These are phyloP conservation scores for Trametes versicolor DNA, from an alignment of 1,284 basidiomycete species.

Conservation along the genomic window DNA sequence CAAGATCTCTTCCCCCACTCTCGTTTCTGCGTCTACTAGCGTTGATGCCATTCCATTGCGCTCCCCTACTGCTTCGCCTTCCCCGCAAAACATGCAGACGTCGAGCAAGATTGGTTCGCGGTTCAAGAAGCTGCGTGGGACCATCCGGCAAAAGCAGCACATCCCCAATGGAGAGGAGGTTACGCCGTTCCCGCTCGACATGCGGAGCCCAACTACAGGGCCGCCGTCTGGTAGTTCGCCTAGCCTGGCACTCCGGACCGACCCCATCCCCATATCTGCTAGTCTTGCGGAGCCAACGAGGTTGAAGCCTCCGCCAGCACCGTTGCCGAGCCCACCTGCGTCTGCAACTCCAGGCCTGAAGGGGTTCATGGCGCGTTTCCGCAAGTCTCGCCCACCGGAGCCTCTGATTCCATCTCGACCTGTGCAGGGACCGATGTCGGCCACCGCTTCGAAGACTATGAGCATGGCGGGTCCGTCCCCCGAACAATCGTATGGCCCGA, in stretches of 20 bases:
- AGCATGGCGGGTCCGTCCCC: conserved; percentile 18
- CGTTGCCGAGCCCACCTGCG: conserved; percentile 64
- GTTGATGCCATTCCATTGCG: conserved; percentile 78
- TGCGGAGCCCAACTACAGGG: conserved; percentile 40
- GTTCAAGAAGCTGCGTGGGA: conserved; percentile 77
- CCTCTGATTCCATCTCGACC: conserved; percentile 37
- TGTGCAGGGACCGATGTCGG: conserved; percentile 24
- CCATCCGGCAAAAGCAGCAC: conserved; percentile 68
- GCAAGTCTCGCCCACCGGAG: conserved; percentile 63
- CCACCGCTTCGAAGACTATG: conserved; percentile 25
- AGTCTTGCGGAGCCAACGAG: conserved; percentile 62
- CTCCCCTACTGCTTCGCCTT: conserved; percentile 45
- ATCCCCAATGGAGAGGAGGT: conserved; percentile 62
- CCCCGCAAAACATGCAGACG: conserved; percentile 32
- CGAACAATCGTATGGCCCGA: conserved; percentile 24
- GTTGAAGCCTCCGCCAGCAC: conserved; percentile 56
- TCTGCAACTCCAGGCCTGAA: conserved; percentile 77
- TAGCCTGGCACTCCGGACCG: conserved; percentile 40
- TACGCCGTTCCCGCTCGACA: conserved; percentile 54
- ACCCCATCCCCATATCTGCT: conserved; percentile 40
- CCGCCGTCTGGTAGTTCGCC: conserved; percentile 37
- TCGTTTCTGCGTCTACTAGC: conserved; percentile 79
- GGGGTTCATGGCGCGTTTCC: conserved; percentile 83
- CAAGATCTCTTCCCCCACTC: conserved; percentile 77
- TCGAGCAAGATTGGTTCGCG: conserved; percentile 51